Base-by-base conservation (phyloP, 2,329 filamentous ascomycete species). In the Trichoderma breve region DNA sequence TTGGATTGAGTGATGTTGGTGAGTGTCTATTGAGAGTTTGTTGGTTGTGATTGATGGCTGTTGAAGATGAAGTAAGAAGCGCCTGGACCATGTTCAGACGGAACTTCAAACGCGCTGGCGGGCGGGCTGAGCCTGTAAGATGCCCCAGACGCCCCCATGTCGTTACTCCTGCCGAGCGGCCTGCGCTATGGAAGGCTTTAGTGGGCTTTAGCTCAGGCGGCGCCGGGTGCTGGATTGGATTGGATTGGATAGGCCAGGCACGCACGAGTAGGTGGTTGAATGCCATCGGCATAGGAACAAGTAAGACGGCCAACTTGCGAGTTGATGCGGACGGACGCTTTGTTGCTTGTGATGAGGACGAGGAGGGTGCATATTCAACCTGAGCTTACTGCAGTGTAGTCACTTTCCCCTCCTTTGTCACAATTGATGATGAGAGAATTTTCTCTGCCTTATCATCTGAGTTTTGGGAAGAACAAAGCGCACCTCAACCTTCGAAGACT, bases 181-280 rank as follows among this genome's bases (percentile, higher is more conserved):
- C 62, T 65, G 43, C 62, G 62, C 62, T 53, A 65, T 53, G 62
- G 62, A 34, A 34, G 39, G 43, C 62, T n/a, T 65, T 65, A 53
- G 62, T 7, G 62, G 62, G 39, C 62, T 65, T 47, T 65, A 65
- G 62, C n/a, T 51, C 5, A 57, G 53, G 53, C 24, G 53, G 53
- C 9, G 43, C 43, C 43, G 43, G 43, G 18, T 21, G 43, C 6
- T 43, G 39, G 34, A 36, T 9, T 9, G 43, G n/a, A 47, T 21
- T 47, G 39, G 39, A 47, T 47, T 21, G 36, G 36, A 39, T 43
- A n/a, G 36, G 36, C 6, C 15, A 18, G 15, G 36, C 5, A 36
- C 34, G 36, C 5, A 36, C 34, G 36, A 18, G 15, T 15, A 18
- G 36, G 36, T 43, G 12, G 51, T 55, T 55, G 21, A 55, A 24